A percentile compares a stretch with the other conserved stretches of the same genome.
phyloP scores from a whole-genome alignment of 306 rosid genomes.

The Castanea sativa region DNA sequence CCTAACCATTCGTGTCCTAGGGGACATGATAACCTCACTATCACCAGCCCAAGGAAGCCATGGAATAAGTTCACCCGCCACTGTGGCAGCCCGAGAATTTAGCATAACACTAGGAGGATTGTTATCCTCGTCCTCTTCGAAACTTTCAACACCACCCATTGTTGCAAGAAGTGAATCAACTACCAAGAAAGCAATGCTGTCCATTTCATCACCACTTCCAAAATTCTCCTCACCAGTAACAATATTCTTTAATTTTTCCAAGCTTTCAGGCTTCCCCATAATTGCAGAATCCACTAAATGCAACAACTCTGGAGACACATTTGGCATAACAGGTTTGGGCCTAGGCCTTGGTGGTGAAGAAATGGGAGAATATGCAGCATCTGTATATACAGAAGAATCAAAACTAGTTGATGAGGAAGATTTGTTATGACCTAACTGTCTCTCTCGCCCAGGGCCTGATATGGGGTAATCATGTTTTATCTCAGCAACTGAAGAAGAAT shows the following conservation, averaged over 20 bases:
- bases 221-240: constrained; percentile 77
- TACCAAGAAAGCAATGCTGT: constrained; percentile 59
- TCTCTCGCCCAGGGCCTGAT: constrained; percentile 44
- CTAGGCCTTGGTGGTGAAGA: constrained; percentile 59
- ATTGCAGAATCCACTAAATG: constrained; percentile 98
- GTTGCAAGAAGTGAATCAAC: constrained; percentile 97
- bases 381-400: constrained; percentile 45
- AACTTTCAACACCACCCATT: constrained; percentile 99
- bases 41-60: constrained; percentile 92
- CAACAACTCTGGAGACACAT: constrained; percentile 82
- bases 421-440: constrained; percentile 42
- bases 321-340: constrained; percentile 57
- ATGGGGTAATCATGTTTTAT: constrained; percentile 41
- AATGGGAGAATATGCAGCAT: constrained; percentile 49
- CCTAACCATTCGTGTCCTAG: constrained; percentile 91
- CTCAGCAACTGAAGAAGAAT: constrained; percentile 46
- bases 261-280: constrained; percentile 93
- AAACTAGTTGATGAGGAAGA: constrained; percentile 47
- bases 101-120: constrained; percentile 99
- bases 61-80: constrained; percentile 88
- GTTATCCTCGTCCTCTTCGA: constrained; percentile 82
- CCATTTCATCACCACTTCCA: constrained; percentile 74
- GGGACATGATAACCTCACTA: constrained; percentile 68
- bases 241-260: constrained; percentile 84
- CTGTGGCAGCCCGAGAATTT: constrained; percentile 95